Percentiles rank a stretch among this genome's conserved stretches.
phyloP scores from a whole-genome alignment of 208 protist species.

The Acanthamoeba triangularis region DNA sequence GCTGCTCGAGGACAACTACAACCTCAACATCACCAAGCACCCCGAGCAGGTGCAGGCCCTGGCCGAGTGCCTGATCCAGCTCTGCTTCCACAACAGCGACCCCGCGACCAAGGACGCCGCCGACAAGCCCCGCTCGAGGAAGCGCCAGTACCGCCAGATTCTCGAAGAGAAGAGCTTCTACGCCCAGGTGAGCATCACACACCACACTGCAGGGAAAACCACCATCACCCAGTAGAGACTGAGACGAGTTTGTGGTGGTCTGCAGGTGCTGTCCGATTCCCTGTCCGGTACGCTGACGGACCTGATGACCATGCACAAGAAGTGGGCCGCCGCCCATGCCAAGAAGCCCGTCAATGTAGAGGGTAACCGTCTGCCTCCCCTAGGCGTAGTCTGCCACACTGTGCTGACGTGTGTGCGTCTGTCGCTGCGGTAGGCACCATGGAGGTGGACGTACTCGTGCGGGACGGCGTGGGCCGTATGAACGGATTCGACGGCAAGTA shows the following conservation, averaged over 20 bases:
- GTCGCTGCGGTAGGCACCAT: not conserved
- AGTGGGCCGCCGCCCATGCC: not conserved
- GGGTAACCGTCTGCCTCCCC: not conserved
- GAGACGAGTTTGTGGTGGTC: not conserved
- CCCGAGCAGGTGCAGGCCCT: conserved; percentile 24
- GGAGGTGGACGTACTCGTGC: conserved; percentile 1
- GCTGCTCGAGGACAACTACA: conserved; percentile 15
- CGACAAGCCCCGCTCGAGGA: not conserved
- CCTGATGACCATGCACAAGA: not conserved
- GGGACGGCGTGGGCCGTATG: not conserved
- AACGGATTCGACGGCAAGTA: conserved; percentile 1
- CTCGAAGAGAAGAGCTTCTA: conserved; percentile 39
- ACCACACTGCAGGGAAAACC: no score
- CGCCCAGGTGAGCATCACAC: not conserved
- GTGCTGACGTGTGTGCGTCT: not conserved
- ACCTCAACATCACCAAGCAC: not conserved
- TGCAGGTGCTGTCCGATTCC: not conserved
- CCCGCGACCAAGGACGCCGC: not conserved
- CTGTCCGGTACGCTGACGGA: conserved; percentile 12
- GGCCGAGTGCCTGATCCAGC: not conserved
- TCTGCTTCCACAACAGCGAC: conserved; percentile 19
- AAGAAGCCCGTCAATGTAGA: not conserved
- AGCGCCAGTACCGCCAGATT: conserved; percentile 6
- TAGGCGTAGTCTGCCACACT: no score
- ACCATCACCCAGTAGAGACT: not conserved